Evolutionary conservation across 2,329 filamentous ascomycete species (phyloP), one percentile per base, ranked within the genome.

Genomic region (Trichoderma afroharzianum): DNA sequence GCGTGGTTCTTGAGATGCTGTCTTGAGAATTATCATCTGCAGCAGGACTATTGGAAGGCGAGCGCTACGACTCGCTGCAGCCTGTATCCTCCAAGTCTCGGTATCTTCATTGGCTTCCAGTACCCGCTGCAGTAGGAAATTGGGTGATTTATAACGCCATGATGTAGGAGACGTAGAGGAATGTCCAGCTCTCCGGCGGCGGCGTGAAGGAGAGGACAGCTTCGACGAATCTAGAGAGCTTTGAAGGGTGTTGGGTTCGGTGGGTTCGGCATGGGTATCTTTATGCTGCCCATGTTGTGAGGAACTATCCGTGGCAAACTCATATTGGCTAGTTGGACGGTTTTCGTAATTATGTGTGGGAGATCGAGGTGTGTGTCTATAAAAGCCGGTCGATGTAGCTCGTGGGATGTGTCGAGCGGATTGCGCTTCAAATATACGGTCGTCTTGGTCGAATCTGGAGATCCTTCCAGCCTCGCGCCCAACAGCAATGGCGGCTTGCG

Each of bases 21-120:
- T 73, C 53, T 73, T 74, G 70, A 77, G 77, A 53, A 81, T 73
- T 26, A 77, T 63, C 74, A 78, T 76, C 55, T 81, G 80, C 53
- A 81, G 72, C 32, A 81, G 71, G n/a, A 81, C 64, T 8, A 81
- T 72, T 6, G 78, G 75, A 11, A 80, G 72, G 26, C 79, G 75
- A 26, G 71, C 70, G 57, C 73, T 78, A 32, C 80, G 79, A 24
- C 75, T 73, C 55, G 47, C 57, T 6, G 80, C 78, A 4, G 74
- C 66, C 43, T 70, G 69, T 71, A 50, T 71, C 63, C 61, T 77
- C 76, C 74, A 77, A 26, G 50, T 12, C 12, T 66, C 32, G 7
- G 55, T 69, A 21, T 73, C 39, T 15, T 50, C 26, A 18, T 71
- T 62, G n/a, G 58, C 30, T 12, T 73, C 75, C n/a, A 76, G 43